A percentile compares a stretch with the other conserved stretches of the same genome.
Conservation (phyloP, 2,329 filamentous ascomycete genomes). For the Dendrostoma leiphaemia region DNA sequence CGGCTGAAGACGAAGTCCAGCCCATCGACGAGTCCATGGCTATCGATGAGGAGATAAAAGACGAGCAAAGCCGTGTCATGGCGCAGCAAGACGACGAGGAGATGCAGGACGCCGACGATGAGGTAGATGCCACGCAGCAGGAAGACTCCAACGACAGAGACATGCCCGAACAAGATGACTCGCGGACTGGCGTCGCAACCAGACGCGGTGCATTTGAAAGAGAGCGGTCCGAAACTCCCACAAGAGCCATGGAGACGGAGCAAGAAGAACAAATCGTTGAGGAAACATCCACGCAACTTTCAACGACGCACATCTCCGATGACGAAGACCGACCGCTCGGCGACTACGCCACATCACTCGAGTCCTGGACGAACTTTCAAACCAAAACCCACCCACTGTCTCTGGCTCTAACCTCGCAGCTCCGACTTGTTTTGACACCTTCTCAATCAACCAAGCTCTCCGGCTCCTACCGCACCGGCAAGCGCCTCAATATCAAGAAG, state of each 20-base stretch:
- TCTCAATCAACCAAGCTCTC: constrained; percentile 95
- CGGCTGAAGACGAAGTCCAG: constrained; percentile 81
- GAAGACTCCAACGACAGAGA: constrained; percentile 38
- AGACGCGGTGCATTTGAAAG: constrained; percentile 57
- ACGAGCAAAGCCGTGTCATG: constrained; percentile 44
- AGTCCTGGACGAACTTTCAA: constrained; percentile 85
- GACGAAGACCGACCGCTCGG: constrained; percentile 41
- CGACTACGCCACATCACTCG: constrained; percentile 57
- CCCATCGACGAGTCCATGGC: constrained; percentile 88
- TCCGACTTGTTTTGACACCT: constrained; percentile 91
- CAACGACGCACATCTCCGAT: constrained; percentile 70
- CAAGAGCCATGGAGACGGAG: constrained; percentile 28
- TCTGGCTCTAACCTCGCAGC: constrained; percentile 85
- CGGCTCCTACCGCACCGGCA: constrained; percentile 94
- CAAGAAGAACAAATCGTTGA: constrained; percentile 47
- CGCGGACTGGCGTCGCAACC: constrained; percentile 59
- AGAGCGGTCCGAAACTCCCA: constrained; percentile 38
- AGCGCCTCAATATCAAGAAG: constrained; percentile 97
- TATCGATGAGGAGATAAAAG: constrained; percentile 67
- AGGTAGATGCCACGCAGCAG: constrained; percentile 39
- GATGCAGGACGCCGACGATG: constrained; percentile 35
- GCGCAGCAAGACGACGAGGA: constrained; percentile 47
- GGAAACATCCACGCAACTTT: constrained; percentile 62
- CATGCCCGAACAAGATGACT: constrained; percentile 51
- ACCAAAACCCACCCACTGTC: constrained; percentile 81